Base-by-base conservation (phyloP, 768 basidiomycete species). In the Omphalotus guepiniiformis region DNA sequence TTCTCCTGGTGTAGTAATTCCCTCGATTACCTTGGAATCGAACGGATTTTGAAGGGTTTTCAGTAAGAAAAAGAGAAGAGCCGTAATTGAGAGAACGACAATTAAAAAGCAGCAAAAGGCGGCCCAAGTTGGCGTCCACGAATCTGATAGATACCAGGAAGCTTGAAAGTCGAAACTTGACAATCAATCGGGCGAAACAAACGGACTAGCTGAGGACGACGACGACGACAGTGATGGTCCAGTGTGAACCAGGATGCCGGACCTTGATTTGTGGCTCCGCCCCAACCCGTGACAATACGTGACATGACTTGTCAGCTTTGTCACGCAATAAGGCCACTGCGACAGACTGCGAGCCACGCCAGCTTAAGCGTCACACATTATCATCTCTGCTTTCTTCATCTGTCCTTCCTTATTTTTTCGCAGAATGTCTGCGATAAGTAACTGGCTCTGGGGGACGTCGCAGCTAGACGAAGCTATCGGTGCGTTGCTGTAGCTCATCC, bases 391-490 rank as follows among this genome's bases (percentile, higher is more conserved):
- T n/a, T 26, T 38, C 13, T 25, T 4, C 16, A n/a, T 15, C 28
- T 18, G 6, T 22, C 25, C 6, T 32, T 23, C 16, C 21, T 39
- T 16, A 18, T 25, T 13, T 27, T 28, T 28, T 39, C 29, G 30
- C 16, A 27, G 23, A 30, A 85, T 85, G 82, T 70, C 82, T 51
- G 75, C 76, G 42, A 50, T 87, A 50, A 76, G 79, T 53, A 78
- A 73, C 48, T 83, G 86, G 78, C 68, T 90, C 16, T 90, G 88
- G 88, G 88, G 88, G 39, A 76, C 82, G 6, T 84, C 86, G 4
- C 85, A 88, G 63, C 82, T 92, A 38, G 86, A 93, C 63, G 85
- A 88, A 54, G 84, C 85, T 36, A 69, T 92, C 48, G 89, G 89
- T 90, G 56, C 62, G 83, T 63, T 18, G n/a, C 28, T 25, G 43